Evolutionary conservation across 2,329 filamentous ascomycete species (phyloP).

Genomic region (Colletotrichum gloeosporioides): DNA sequence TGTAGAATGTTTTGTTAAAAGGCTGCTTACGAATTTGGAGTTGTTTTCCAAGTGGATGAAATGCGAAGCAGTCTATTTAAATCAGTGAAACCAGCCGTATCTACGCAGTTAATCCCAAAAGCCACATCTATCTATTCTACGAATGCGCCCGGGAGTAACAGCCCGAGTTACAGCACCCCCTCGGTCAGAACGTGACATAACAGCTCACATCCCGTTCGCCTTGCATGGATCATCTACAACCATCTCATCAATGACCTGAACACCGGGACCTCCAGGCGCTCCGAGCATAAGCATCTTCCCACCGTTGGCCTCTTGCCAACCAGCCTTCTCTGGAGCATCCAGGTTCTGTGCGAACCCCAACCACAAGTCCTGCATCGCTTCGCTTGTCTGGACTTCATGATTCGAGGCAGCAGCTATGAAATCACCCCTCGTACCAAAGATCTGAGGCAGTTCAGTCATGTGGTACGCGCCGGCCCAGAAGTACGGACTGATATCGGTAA

Average conservation of each 20-base stretch:
- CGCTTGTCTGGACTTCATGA: background rate
- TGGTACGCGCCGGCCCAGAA: constrained; percentile 31
- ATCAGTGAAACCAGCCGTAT: background rate
- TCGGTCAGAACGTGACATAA: background rate
- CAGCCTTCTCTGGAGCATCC: background rate
- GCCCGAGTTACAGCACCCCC: background rate
- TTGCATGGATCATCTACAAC: background rate
- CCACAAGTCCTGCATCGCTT: background rate
- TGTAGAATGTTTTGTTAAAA: too few species aligned
- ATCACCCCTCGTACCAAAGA: constrained; percentile 31
- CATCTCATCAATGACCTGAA: background rate
- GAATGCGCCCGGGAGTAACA: background rate
- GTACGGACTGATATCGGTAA: constrained; percentile 28
- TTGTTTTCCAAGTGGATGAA: background rate
- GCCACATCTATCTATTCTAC: background rate
- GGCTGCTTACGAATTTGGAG: too few species aligned
- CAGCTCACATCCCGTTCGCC: background rate
- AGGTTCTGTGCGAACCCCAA: background rate
- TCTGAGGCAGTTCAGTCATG: constrained; percentile 30
- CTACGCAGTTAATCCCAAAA: background rate
- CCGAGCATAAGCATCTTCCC: background rate
- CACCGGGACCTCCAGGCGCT: background rate
- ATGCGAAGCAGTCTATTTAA: background rate
- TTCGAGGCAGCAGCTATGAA: background rate
- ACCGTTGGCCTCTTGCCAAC: background rate